phyloP scores from a whole-genome alignment of 768 basidiomycete genomes.

The Podaxis sp. region DNA sequence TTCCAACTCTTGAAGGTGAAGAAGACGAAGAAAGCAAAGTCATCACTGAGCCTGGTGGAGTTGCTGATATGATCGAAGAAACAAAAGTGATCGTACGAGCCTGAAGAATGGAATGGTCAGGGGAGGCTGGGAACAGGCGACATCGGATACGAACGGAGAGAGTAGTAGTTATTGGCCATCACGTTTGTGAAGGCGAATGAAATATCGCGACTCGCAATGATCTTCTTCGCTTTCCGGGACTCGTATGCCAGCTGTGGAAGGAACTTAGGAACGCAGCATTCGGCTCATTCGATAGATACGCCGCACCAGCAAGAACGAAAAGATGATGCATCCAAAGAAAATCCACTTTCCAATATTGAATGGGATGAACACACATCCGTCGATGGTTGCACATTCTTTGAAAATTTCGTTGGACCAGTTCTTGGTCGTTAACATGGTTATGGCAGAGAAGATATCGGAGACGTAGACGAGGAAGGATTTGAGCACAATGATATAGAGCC shows the following conservation, averaged over 20 bases:
- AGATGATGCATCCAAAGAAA: conserved; percentile 97
- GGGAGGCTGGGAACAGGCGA: conserved; percentile 7
- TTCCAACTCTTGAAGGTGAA: conserved; percentile 95
- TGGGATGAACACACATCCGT: conserved; percentile 81
- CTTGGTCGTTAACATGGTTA: conserved; percentile 91
- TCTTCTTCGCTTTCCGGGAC: conserved; percentile 86
- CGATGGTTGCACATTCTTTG: conserved; percentile 59
- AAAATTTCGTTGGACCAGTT: conserved; percentile 94
- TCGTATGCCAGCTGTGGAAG: conserved; percentile 77
- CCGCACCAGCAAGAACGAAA: conserved; percentile 91
- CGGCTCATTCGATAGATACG: conserved; percentile 9
- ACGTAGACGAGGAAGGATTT: conserved; percentile 97
- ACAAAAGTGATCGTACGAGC: conserved; percentile 96
- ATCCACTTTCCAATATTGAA: conserved; percentile 93
- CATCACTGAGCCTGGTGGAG: conserved; percentile 94
- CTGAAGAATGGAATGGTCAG: conserved; percentile 37
- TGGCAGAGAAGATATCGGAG: conserved; percentile 96
- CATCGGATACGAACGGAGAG: conserved; percentile 66
- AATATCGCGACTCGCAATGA: conserved; percentile 94
- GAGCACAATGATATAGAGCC: conserved; percentile 90
- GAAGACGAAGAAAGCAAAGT: conserved; percentile 99
- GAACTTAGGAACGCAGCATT: background rate
- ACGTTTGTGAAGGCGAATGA: conserved; percentile 98
- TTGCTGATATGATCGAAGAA: conserved; percentile 96
- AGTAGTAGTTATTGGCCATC: conserved; percentile 96